A percentile compares a stretch with the other conserved stretches of the same genome.
These are phyloP conservation scores for Pyrus bretschneideri DNA, from an alignment of 306 rosid species.

Conservation along the genomic window DNA sequence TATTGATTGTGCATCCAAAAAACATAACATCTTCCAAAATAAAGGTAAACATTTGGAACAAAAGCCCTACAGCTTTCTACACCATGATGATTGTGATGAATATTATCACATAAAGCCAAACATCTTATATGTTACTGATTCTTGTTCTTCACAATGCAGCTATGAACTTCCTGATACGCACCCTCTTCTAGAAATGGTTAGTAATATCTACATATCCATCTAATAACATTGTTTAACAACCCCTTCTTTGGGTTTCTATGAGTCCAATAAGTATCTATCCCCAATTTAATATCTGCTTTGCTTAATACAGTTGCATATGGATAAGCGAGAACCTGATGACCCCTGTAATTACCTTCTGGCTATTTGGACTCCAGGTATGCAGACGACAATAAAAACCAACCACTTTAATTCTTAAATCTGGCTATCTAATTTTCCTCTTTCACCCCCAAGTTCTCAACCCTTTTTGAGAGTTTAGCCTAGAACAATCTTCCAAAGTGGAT, in stretches of 20 bases:
- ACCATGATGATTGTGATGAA: not conserved
- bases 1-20: not conserved
- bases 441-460: not conserved
- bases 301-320: conserved; percentile 52
- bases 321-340: conserved; percentile 82
- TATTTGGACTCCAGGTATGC: conserved; percentile 97
- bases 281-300: conserved; percentile 14
- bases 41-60: not conserved
- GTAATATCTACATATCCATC: conserved; percentile 22
- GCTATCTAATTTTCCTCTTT: not conserved
- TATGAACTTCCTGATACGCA: conserved; percentile 95
- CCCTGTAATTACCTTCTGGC: conserved; percentile 92
- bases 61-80: not conserved
- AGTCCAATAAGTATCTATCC: not conserved
- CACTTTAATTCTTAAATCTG: not conserved
- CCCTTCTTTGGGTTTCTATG: not conserved
- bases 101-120: not conserved
- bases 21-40: not conserved
- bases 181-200: conserved; percentile 85
- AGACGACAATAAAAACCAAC: not conserved
- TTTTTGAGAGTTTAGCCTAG: not conserved
- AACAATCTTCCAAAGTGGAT: conserved; percentile 1
- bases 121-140: conserved; percentile 19
- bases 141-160: conserved; percentile 51
- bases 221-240: not conserved